These are phyloP conservation scores for Fusarium coffeatum DNA, from an alignment of 2,329 filamentous ascomycete species.

Conservation along the genomic window DNA sequence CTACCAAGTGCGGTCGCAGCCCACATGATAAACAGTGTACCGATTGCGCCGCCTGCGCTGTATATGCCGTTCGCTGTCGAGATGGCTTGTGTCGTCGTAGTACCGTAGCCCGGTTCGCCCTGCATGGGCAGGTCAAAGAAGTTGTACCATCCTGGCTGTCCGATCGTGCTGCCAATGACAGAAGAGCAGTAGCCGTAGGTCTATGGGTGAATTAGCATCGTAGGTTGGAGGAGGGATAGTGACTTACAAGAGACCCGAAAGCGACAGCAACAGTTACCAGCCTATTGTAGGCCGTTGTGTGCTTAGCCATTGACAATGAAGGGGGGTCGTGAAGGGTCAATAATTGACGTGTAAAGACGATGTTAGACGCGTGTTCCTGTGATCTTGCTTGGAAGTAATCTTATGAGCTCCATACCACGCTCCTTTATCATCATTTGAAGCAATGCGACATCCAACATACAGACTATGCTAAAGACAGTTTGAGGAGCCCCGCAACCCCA, in stretches of 20 bases:
- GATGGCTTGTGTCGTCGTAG: conserved; percentile 59
- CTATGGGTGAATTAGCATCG: conserved; percentile 38
- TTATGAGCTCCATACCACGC: background rate
- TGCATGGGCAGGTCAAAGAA: conserved; percentile 61
- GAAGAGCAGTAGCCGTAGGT: conserved; percentile 64
- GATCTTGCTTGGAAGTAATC: background rate
- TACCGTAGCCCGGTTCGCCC: conserved; percentile 57
- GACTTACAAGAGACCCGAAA: conserved; percentile 47
- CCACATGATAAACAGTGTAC: conserved; percentile 62
- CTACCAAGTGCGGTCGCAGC: conserved; percentile 55
- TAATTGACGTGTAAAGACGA: background rate
- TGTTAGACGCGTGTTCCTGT: background rate
- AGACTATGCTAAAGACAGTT: background rate
- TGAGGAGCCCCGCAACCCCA: background rate
- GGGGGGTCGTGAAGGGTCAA: accelerated
- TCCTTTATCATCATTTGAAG: background rate
- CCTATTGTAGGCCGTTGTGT: conserved; percentile 49
- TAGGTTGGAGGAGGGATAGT: accelerated
- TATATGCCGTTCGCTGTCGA: conserved; percentile 61
- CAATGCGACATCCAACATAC: background rate
- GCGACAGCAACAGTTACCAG: conserved; percentile 50
- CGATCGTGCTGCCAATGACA: conserved; percentile 63
- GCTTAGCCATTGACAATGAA: conserved; percentile 1
- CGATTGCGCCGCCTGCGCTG: conserved; percentile 60
- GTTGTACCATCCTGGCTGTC: conserved; percentile 63